phyloP scores from a whole-genome alignment of 2,329 filamentous ascomycete species.

The Blumeriella jaapii region DNA sequence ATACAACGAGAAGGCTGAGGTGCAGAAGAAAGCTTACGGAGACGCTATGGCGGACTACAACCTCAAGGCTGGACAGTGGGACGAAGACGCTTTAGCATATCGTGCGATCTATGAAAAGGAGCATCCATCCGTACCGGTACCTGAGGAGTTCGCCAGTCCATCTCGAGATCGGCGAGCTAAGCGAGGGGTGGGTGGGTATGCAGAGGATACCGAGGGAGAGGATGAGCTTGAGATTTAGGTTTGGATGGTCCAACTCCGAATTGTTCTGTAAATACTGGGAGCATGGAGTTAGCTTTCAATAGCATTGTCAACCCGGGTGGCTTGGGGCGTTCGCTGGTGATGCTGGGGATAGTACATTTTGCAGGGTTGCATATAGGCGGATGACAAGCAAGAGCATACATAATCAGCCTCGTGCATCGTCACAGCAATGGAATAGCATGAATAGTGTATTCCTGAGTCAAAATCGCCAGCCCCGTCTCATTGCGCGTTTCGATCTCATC shows the following conservation, averaged over 20 bases:
- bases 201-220: constrained; percentile 24
- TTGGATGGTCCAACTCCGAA: not conserved
- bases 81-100: constrained; percentile 48
- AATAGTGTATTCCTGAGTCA: too few relatives aligned
- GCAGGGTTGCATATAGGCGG: too few relatives aligned
- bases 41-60: constrained; percentile 48
- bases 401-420: too few relatives aligned
- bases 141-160: constrained; percentile 24
- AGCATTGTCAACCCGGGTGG: constrained; percentile 1
- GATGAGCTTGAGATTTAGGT: constrained; percentile 14
- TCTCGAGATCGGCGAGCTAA: constrained; percentile 26
- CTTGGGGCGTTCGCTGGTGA: too few relatives aligned
- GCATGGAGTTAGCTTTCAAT: constrained; percentile 5
- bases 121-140: constrained; percentile 35
- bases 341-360: too few relatives aligned
- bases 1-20: constrained; percentile 63
- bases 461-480: too few relatives aligned
- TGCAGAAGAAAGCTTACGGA: constrained; percentile 55
- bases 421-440: too few relatives aligned
- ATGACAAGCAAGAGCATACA: too few relatives aligned
- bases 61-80: constrained; percentile 57
- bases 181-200: constrained; percentile 25
- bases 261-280: constrained; percentile 4
- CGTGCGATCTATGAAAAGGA: constrained; percentile 40
- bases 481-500: too few relatives aligned